Evolutionary conservation across 2,329 filamentous ascomycete genomes (phyloP).

Genomic region (Beauveria pseudobassiana): DNA sequence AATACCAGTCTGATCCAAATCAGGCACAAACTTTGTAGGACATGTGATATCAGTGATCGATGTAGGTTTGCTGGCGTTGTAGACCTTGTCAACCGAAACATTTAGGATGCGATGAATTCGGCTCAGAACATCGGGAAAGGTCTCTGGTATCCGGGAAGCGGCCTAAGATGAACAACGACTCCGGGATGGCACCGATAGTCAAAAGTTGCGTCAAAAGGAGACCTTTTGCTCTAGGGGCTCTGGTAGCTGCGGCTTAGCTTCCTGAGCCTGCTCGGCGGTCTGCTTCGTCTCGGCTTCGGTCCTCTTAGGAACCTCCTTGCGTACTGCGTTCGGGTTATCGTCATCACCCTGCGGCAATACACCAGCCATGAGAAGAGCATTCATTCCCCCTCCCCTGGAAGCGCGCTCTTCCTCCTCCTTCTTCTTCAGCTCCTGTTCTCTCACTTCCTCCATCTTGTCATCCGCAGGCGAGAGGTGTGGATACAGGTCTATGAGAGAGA

Average conservation of each 20-base stretch:
- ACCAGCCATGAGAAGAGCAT: conserved; percentile 81
- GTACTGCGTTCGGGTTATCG: conserved; percentile 51
- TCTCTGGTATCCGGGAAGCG: conserved; percentile 87
- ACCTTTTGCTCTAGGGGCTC: conserved; percentile 86
- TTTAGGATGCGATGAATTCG: conserved; percentile 79
- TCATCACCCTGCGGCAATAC: conserved; percentile 63
- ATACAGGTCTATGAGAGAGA: conserved; percentile 85
- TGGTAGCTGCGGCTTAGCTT: conserved; percentile 47
- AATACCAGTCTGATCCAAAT: conserved; percentile 57
- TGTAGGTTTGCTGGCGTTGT: conserved; percentile 36
- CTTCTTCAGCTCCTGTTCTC: conserved; percentile 63
- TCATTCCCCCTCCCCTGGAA: conserved; percentile 63
- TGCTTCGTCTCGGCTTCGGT: conserved; percentile 45
- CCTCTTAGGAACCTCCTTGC: conserved; percentile 46
- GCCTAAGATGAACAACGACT: conserved; percentile 85
- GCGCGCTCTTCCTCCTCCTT: conserved; percentile 70
- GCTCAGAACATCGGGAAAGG: conserved; percentile 72
- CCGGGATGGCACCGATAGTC: conserved; percentile 84
- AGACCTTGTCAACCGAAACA: conserved; percentile 72
- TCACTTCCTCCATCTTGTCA: conserved; percentile 70
- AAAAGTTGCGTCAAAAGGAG: conserved; percentile 75
- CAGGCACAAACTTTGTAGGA: conserved; percentile 37
- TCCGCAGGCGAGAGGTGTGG: conserved; percentile 85
- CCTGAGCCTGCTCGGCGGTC: conserved; percentile 31
- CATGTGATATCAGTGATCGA: conserved; percentile 24